Base-by-base conservation (phyloP, 352 stramenopile genomes). In the Pythium apleroticum region DNA sequence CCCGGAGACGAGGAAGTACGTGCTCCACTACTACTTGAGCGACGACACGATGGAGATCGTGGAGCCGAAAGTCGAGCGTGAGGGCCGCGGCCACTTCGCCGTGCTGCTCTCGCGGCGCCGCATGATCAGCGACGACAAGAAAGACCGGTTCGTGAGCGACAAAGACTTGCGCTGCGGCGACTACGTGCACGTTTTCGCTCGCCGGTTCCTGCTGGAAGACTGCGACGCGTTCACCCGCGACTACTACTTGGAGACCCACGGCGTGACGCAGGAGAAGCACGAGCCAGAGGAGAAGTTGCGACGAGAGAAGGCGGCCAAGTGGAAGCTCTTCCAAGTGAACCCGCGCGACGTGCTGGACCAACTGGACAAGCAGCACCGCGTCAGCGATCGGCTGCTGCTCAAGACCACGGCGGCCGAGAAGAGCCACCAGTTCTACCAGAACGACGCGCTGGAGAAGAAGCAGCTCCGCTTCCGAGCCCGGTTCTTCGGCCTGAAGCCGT, bases 41-140 rank as follows among this genome's bases (percentile, higher is more conserved):
- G 91, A 98, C 74, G 91, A 98, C 63, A 97, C 89, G 17, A 65
- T 98, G 8, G 91, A 98, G 71, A 73, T 98, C 3, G 74, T 95
- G 19, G 91, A 98, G 74, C 74, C 78, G 8, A 69, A 86, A 25
- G 39, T 81, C 11, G 74, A 78, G 20, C 73, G 88, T 14, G 77
- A 75, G 17, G 75, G 74, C 58, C 76, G 77, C 33, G 81, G 73
- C 14, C 75, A 83, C 22, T 96, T 96, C 53, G 71, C 88, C 9
- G 85, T 96, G 49, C 77, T 98, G 41, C 63, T 98, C 37, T 90
- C 85, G 6, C 84, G 92, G 0, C 73, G 89, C 25, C 89, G 82
- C 43, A 74, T 97, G 37, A 68, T 65, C 3, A 74, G 72, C 33
- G 76, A 83, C 35, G 69, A 74, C 27, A 69, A 55, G 31, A 66